phyloP scores from a whole-genome alignment of 164 flowering plant genomes.

The Vitis vinifera region ASM3070453v1 NC_081810.1:20473501-20474000 shows the following conservation, averaged over 20 bases:
- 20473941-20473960: conserved; percentile 11
- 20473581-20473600: too few species aligned
- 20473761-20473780: too few species aligned
- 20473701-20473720: conserved; percentile 62
- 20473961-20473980: conserved; percentile 34
- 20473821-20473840: conserved; percentile 55
- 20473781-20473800: too few species aligned
- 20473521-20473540: neutral
- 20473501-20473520: neutral
- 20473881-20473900: conserved; percentile 24
- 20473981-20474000: conserved; percentile 70
- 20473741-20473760: conserved; percentile 22
- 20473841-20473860: conserved; percentile 35
- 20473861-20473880: conserved; percentile 20
- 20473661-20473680: conserved; percentile 66
- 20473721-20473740: conserved; percentile 71
- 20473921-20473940: conserved; percentile 2
- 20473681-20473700: conserved; percentile 73
- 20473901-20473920: conserved; percentile 23
- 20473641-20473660: neutral
- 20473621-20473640: too few species aligned
- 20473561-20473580: too few species aligned
- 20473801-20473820: neutral
- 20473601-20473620: too few species aligned
- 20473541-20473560: too few species aligned